Base-by-base conservation (phyloP, 2,329 filamentous ascomycete genomes). In the Beauveria varroae region DNA sequence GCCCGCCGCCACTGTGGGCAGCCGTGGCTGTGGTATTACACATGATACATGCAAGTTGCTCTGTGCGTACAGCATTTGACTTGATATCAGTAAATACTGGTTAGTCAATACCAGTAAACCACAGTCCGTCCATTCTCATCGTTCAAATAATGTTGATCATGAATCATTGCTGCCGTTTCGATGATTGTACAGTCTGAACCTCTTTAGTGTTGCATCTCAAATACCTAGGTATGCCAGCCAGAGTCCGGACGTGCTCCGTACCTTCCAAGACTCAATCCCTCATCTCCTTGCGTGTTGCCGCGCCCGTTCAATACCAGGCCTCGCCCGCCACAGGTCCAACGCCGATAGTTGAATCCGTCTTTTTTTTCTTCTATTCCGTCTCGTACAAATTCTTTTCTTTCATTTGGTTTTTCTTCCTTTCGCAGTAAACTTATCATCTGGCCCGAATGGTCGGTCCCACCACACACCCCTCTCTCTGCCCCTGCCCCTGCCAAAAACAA, bases 401-500 rank as follows among this genome's bases (percentile, higher is more conserved):
- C 10, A 37, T 16, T 37, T 37, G 12, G 34, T 14, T 16, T 37
- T 37, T 37, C 12, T 37, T 5, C 30, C 30, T 34, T 1, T 10
- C n/a, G n/a, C 30, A 34, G 30, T 30, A 37, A 24, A 30, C 20
- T n/a, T 54, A 6, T 60, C 30, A 56, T 61, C 52, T 61, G 59
- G 52, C 52, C 52, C 59, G 34, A 61, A 55, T 56, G 37, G 52
- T 41, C 46, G 59, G 59, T 50, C 34, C 51, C 51, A 56, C 52
- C 34, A 56, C 30, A 49, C 51, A 26, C 58, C 44, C 41, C 6
- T 14, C 24, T 22, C 44, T 40, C 20, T 30, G 34, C 34, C 34
- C 34, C 12, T n/a, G 8, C 57, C 57, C 57, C 57, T 53, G 57
- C 57, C 57, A 54, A 60, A 60, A 60, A 60, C 53, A 60, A 60